Conservation (phyloP, 2,329 filamentous ascomycete genomes). For the Sclerotinia nivalis region DNA sequence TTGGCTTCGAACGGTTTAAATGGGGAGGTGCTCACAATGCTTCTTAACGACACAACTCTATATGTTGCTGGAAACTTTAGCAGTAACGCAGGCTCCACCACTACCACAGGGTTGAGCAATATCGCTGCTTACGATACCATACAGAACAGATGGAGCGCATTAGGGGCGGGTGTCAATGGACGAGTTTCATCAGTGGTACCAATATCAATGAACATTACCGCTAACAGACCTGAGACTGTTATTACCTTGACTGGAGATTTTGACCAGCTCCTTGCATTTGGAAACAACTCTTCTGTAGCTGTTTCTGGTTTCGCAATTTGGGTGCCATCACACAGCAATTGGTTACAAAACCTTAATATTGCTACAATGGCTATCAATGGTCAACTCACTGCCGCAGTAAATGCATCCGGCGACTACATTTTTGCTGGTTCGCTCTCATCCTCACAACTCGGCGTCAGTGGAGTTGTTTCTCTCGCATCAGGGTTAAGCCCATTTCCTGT, state of each 20-base stretch:
- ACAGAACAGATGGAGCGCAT: constrained; percentile 69
- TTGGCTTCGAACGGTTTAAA: constrained; percentile 75
- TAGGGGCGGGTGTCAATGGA: constrained; percentile 86
- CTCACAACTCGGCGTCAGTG: constrained; percentile 69
- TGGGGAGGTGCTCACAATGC: constrained; percentile 71
- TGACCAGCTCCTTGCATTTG: constrained; percentile 68
- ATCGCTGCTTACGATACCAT: constrained; percentile 74
- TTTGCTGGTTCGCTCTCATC: constrained; percentile 84
- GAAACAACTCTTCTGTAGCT: constrained; percentile 57
- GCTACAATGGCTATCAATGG: constrained; percentile 69
- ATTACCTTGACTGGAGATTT: constrained; percentile 83
- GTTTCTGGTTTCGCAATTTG: constrained; percentile 84
- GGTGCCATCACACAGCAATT: constrained; percentile 82
- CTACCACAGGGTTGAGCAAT: constrained; percentile 66
- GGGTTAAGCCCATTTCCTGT: constrained; percentile 59
- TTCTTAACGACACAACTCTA: constrained; percentile 62
- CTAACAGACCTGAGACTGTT: constrained; percentile 66
- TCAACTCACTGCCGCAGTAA: constrained; percentile 68
- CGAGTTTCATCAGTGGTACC: constrained; percentile 73
- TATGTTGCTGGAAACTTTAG: constrained; percentile 83
- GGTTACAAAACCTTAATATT: constrained; percentile 77
- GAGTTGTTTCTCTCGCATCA: constrained; percentile 64
- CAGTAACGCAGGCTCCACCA: constrained; percentile 65
- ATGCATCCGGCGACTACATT: constrained; percentile 62
- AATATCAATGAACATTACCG: constrained; percentile 75